Percentiles rank a stretch among this genome's conserved stretches.
These are phyloP conservation scores for Hammondia hammondi DNA, from an alignment of 169 alveolate species.

Conservation along the genomic window DNA sequence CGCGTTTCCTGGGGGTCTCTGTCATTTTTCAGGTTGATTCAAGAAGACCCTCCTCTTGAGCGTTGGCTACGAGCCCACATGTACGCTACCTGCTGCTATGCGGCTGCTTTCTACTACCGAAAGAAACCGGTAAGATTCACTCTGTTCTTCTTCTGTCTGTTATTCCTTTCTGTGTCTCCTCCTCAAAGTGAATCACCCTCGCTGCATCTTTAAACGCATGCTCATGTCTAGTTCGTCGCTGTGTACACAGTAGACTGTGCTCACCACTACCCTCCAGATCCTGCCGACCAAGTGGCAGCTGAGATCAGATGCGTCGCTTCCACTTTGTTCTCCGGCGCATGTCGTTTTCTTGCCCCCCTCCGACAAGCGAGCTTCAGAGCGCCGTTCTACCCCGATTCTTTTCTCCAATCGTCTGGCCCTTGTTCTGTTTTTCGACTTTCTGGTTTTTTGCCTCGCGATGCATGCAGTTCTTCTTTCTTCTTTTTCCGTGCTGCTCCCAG, in stretches of 20 bases:
- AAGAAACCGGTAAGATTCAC: not conserved
- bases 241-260: too few species aligned
- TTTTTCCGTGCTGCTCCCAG: not conserved
- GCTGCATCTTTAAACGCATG: too few species aligned
- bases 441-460: not conserved
- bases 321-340: too few species aligned
- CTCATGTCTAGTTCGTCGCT: too few species aligned
- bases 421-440: not conserved
- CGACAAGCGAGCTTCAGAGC: not conserved
- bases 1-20: not conserved
- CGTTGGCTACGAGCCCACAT: not conserved
- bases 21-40: not conserved
- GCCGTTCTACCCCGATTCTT: not conserved
- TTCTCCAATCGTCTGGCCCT: not conserved
- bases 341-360: not conserved
- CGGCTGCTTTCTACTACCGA: constrained; percentile 16
- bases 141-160: not conserved
- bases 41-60: constrained; percentile 12
- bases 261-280: too few species aligned
- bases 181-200: too few species aligned
- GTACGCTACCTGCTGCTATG: constrained; percentile 42
- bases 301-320: too few species aligned
- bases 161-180: too few species aligned
- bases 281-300: too few species aligned
- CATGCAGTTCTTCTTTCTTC: not conserved